Conservation (phyloP, 2,329 filamentous ascomycete genomes). For the Cyphellophora attinorum region DNA sequence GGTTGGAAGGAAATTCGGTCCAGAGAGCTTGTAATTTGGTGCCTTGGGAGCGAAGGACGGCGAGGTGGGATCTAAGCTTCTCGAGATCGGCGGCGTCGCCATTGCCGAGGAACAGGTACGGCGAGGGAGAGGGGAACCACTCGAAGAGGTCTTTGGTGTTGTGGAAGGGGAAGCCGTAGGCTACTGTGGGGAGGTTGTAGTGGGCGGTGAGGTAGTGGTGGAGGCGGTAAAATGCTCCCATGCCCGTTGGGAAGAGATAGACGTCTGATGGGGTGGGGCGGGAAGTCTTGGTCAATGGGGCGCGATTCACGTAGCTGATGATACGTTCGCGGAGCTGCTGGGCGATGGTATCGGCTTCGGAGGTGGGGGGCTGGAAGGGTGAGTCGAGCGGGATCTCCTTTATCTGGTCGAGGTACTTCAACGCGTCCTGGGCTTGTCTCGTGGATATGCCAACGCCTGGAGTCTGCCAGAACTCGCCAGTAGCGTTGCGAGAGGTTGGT, state of each 20-base stretch:
- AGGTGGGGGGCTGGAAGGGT: background rate
- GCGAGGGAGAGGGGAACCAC: slow-evolving; percentile 31
- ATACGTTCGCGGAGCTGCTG: slow-evolving; percentile 2
- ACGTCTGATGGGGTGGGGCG: slow-evolving; percentile 30
- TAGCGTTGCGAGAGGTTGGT: background rate
- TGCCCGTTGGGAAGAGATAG: slow-evolving; percentile 46
- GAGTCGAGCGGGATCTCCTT: slow-evolving; percentile 1
- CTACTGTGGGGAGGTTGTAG: slow-evolving; percentile 27
- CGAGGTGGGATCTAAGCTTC: slow-evolving; percentile 42
- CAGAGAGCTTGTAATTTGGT: slow-evolving; percentile 22
- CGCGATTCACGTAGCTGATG: slow-evolving; percentile 1
- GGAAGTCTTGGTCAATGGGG: background rate
- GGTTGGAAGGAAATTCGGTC: slow-evolving; percentile 43
- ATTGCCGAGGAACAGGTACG: slow-evolving; percentile 40
- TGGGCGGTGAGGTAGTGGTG: slow-evolving; percentile 29
- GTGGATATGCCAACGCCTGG: slow-evolving; percentile 4
- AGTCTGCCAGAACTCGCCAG: slow-evolving; percentile 2
- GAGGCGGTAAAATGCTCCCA: slow-evolving; percentile 41
- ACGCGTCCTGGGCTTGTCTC: background rate
- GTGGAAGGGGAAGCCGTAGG: slow-evolving; percentile 45
- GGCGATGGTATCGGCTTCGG: background rate
- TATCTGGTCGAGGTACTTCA: background rate
- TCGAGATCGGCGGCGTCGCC: slow-evolving; percentile 30
- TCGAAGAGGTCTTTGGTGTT: slow-evolving; percentile 40
- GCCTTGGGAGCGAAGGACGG: slow-evolving; percentile 33